Evolutionary conservation across 352 stramenopile species (phyloP), one percentile per base, ranked within the genome.

Genomic region (Phytophthora meadii): DNA sequence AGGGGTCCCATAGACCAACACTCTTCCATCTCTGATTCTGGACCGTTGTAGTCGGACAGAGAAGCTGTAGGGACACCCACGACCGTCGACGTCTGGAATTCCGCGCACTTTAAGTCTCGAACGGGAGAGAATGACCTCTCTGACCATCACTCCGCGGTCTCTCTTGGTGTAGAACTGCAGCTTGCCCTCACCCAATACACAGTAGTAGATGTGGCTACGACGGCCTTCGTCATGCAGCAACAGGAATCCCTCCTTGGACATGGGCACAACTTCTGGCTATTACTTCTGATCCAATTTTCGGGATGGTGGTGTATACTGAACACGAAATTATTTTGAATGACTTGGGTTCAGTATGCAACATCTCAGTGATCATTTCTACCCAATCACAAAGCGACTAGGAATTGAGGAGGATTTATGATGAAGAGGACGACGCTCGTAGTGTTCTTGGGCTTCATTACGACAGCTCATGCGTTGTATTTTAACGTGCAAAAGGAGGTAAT

Each of bases 181-280:
- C 22, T 76, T 69, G 46, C 88, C 88, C 41, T 94, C 86, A 39
- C 78, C 81, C 25, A 96, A 65, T 45, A 94, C 82, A 64, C 80
- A 89, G 64, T 92, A 96, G 73, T 89, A 89, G 40, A 94, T 87
- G 34, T 81, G 64, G 56, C 79, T 89, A 37, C 82, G 81, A 41
- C 70, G 79, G 9, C 74, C 72, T 32, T 87, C 77, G 40, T 94
- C 88, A 54, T 96, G 88, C 28, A 82, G 63, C 37, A 93, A 66
- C 30, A 96, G 59, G 59, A 89, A 96, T 5, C 84, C 88, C 75
- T 96, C 84, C 74, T 93, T 93, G 12, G 83, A 92, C 88, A 96
- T 95, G 8, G 8, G 8, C 11, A 12, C 30, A 36, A 12, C 30
- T 36, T 36, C 30, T 42, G 37, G n/a, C 37, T 19, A 22, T 42